Conservation (phyloP, 2,329 filamentous ascomycete genomes). For the Sodiomyces alkalinus region DNA sequence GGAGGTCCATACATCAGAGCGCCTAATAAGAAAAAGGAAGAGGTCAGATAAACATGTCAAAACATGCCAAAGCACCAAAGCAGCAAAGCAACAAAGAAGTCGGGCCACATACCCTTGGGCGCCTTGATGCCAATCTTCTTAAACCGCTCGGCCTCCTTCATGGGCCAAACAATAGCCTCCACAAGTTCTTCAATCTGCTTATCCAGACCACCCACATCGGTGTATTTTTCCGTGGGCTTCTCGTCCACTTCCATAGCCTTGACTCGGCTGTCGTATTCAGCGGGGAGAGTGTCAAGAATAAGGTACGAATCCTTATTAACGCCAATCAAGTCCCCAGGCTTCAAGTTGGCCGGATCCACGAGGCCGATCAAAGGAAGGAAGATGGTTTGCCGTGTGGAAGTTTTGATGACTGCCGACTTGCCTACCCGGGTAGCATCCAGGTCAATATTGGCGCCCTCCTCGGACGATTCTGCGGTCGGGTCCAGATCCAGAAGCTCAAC, state of each 20-base stretch:
- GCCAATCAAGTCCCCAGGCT: constrained; percentile 91
- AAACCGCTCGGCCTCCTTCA: constrained; percentile 98
- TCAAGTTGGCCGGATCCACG: constrained; percentile 87
- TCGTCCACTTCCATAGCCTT: constrained; percentile 99
- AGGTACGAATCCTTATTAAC: constrained; percentile 99
- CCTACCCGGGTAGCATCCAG: constrained; percentile 91
- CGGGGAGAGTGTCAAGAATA: constrained; percentile 87
- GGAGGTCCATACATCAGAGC: constrained; percentile 96
- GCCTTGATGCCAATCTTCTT: constrained; percentile 99
- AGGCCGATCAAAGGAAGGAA: constrained; percentile 94
- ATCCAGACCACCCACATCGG: constrained; percentile 89
- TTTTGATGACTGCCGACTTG: constrained; percentile 99
- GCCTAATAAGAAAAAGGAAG: constrained; percentile 33
- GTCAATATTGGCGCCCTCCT: constrained; percentile 98
- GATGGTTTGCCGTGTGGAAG: constrained; percentile 94
- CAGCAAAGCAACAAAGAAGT: too few species aligned
- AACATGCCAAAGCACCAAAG: constrained; percentile 5
- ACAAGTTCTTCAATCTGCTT: constrained; percentile 99
- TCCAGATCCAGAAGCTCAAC: constrained; percentile 95
- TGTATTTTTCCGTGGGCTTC: constrained; percentile 98
- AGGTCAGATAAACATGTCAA: constrained; percentile 1
- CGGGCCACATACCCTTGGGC: constrained; percentile 61
- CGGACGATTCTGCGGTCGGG: constrained; percentile 85
- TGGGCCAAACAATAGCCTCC: constrained; percentile 97
- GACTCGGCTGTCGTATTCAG: constrained; percentile 95